Base-by-base conservation (phyloP, 2,329 filamentous ascomycete species). In the Aureobasidium subglaciale region DNA sequence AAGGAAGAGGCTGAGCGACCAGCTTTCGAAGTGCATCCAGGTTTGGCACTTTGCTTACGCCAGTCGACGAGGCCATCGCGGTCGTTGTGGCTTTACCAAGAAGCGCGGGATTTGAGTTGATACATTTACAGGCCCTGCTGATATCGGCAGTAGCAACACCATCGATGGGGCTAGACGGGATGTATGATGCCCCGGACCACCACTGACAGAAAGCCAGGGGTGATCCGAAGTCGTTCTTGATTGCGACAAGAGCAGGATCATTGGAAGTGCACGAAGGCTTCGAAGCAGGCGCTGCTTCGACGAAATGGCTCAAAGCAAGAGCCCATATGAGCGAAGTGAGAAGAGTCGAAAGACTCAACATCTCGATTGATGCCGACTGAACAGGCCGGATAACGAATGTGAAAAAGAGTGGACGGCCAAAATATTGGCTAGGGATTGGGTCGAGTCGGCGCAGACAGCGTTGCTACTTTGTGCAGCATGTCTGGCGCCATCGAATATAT, bases 1-100 rank as follows among this genome's bases (percentile, higher is more conserved):
- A 56, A 7, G 35, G 35, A n/a, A 56, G n/a, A 16, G 55, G 55
- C 24, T 56, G 37, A 30, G 55, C 55, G 10, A 56, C 55, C 3
- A 41, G 20, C 34, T 52, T 52, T 16, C 24, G 35, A 15, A 56
- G 43, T 10, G 32, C 22, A 40, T 34, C 27, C 25, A 52, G 27
- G 27, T 48, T 40, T n/a, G 41, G 20, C 3, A 55, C 52, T 15
- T 42, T 43, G 15, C 40, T 55, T 8, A 43, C 25, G n/a, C 54
- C 54, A 2, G 42, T 56, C 1, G 54, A 42, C 18, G 24, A 35
- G 15, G 29, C 46, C 32, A 56, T 56, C 11, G 38, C 46, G 24
- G 27, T 49, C 7, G 54, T 56, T 10, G n/a, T 40, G 3, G 42
- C 49, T 8, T 24, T 16, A 8, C 54, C 54, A 15, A 56, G 8